phyloP scores from a whole-genome alignment of 192 early-diverging fungal genomes.

The Coemansia umbellata region DNA sequence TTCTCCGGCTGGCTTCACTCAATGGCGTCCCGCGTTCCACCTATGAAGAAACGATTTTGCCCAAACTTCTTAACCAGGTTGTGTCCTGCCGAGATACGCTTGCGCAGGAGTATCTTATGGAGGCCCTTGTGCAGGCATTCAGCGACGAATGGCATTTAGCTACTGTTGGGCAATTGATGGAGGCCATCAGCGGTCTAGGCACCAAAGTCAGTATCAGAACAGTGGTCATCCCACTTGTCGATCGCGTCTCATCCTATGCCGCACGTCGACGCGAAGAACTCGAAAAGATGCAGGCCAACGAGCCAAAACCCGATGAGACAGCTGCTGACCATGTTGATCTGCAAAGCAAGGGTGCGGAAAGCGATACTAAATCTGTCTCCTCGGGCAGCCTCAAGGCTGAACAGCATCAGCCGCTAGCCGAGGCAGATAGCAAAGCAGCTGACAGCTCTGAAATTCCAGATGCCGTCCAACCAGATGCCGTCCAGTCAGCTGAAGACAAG shows the following conservation, averaged over 20 bases:
- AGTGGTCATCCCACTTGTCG: conserved; percentile 93
- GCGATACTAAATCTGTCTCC: conserved; percentile 2
- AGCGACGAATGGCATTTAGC: conserved; percentile 95
- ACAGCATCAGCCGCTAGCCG: neutral
- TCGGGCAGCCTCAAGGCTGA: neutral
- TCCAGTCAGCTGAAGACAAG: neutral
- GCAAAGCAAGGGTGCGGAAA: neutral
- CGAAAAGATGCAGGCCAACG: conserved; percentile 37
- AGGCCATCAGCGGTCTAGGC: conserved; percentile 85
- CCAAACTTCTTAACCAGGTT: conserved; percentile 91
- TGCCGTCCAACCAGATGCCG: no score
- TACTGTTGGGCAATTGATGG: conserved; percentile 83
- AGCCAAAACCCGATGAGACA: neutral
- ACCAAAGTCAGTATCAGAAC: conserved; percentile 94
- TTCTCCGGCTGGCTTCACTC: conserved; percentile 90
- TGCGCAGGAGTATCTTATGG: conserved; percentile 99
- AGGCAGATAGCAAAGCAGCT: neutral
- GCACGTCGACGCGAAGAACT: conserved; percentile 69
- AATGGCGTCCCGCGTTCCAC: conserved; percentile 79
- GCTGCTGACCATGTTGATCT: no score
- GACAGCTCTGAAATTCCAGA: neutral
- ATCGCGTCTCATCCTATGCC: conserved; percentile 90
- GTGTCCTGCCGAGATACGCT: conserved; percentile 96
- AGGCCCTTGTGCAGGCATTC: conserved; percentile 98
- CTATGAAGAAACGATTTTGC: conserved; percentile 86